Base-by-base conservation (phyloP, 2,329 filamentous ascomycete genomes). In the Plenodomus lindquistii region DNA sequence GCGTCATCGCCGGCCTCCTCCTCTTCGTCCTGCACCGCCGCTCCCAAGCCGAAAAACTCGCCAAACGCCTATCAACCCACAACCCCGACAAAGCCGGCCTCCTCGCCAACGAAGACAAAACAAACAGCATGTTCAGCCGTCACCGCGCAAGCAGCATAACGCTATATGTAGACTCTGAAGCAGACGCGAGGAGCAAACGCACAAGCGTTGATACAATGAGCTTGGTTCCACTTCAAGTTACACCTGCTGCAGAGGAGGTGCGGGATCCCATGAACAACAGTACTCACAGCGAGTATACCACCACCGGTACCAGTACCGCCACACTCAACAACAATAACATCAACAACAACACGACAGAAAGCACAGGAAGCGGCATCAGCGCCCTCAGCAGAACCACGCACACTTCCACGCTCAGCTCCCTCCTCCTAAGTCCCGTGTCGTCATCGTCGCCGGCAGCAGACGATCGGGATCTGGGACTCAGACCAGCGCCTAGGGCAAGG, bases 41-140 rank as follows among this genome's bases (percentile, higher is more conserved):
- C 11, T 31, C 49, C 11, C 53, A 68, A 46, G 58, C 60, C 24
- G 65, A 63, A 37, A 67, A 69, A 42, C 55, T 61, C 7, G 24
- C 20, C 42, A 38, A 43, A 15, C 10, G 4, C 9, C 27, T 31
- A 7, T 31, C 27, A 4, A 52, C 44, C 45, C 55, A 17, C 36
- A 60, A 40, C 38, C 55, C 63, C 20, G 62, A 62, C 19, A 63
- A 62, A 37, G 51, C 52, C 36, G 56, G 57, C 10, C 62, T 71
- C 4, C 55, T 71, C 35, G 55, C 50, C 8, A 55, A 67, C 38
- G 62, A 67, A 39, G 65, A 70, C 48, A 68, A 64, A 34, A 58
- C 55, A 13, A 64, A 43, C 18, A 37, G 15, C 57, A 70, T 71
- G 68, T 71, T 69, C 60, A 67, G 59, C 36, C 57, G 61, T 6